These are phyloP conservation scores for Vanilla planifolia DNA, from an alignment of 106 monocot genomes.

Conservation along the genomic window DNA sequence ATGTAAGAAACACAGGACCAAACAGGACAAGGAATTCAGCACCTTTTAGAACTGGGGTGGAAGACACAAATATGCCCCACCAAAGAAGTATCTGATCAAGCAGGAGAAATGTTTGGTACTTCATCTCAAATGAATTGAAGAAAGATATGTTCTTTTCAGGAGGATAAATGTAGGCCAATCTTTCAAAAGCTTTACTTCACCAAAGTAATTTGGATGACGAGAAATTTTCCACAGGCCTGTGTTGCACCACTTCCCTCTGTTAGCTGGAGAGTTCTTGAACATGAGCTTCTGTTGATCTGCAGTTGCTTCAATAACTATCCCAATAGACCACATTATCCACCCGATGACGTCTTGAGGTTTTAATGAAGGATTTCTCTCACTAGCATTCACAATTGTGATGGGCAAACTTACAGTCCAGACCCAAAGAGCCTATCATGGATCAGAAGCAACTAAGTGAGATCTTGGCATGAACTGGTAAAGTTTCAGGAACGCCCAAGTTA, in stretches of 20 bases:
- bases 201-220: constrained; percentile 99
- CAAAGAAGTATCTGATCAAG: constrained; percentile 72
- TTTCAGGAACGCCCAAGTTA: too few relatives aligned
- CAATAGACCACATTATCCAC: constrained; percentile 89
- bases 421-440: constrained; percentile 49
- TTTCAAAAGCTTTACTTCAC: too few relatives aligned
- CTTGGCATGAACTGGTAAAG: too few relatives aligned
- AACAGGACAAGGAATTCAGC: constrained; percentile 78
- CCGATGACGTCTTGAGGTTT: constrained; percentile 85
- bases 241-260: constrained; percentile 85
- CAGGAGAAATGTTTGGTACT: not conserved
- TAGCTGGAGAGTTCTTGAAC: constrained; percentile 77
- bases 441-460: not conserved
- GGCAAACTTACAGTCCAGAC: constrained; percentile 99
- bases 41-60: constrained; percentile 68
- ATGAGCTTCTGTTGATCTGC: constrained; percentile 91
- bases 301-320: constrained; percentile 56
- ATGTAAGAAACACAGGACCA: constrained; percentile 73
- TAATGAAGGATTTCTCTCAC: constrained; percentile 64
- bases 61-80: constrained; percentile 97
- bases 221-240: constrained; percentile 89
- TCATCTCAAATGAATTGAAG: not conserved
- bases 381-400: constrained; percentile 87
- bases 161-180: too few relatives aligned
- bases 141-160: not conserved